Evolutionary conservation across 116 monocot species (phyloP).

Genomic region (Phalaenopsis hybrid): DNA sequence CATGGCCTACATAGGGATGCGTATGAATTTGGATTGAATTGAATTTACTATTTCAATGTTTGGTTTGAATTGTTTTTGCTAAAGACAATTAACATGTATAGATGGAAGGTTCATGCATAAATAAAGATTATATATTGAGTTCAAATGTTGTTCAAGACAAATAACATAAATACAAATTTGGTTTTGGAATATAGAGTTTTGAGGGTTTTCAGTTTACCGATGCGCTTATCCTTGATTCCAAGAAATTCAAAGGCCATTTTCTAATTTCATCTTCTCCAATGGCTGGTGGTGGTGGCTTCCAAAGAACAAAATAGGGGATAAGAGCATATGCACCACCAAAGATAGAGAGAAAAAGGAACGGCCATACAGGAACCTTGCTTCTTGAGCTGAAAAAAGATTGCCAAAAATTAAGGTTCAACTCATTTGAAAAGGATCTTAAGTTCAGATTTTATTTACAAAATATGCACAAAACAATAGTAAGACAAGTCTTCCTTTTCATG

Average conservation of each 20-base stretch:
- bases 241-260: conserved; percentile 76
- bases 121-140: background rate
- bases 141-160: background rate
- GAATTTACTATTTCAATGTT: background rate
- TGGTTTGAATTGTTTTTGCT: background rate
- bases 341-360: conserved; percentile 68
- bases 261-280: conserved; percentile 70
- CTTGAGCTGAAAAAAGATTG: conserved; percentile 48
- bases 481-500: background rate
- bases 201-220: conserved; percentile 35
- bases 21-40: background rate
- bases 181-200: background rate
- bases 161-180: background rate
- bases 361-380: conserved; percentile 82
- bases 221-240: conserved; percentile 86
- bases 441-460: background rate
- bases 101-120: background rate
- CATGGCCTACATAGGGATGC: background rate
- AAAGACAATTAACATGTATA: background rate
- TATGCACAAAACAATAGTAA: background rate
- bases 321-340: conserved; percentile 78
- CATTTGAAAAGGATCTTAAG: background rate
- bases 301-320: conserved; percentile 91
- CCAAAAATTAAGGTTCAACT: background rate
- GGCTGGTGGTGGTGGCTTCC: conserved; percentile 85